Base-by-base conservation (phyloP, 495 filamentous ascomycete species). In the Penicillium lividum region DNA sequence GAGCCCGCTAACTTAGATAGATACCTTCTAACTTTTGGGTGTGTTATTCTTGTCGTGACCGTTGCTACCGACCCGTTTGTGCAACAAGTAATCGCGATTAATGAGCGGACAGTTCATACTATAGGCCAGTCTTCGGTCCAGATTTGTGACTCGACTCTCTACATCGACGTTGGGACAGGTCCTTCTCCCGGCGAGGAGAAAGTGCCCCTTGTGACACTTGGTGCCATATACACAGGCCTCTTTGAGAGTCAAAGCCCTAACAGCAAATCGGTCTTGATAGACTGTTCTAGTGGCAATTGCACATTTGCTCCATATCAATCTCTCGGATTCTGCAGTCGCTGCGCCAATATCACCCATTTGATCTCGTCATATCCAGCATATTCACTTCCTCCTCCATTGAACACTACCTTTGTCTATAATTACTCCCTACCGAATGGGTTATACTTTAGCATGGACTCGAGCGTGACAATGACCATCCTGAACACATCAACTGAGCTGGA, bases 251-350 rank as follows among this genome's bases (percentile, higher is more conserved):
- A 59, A 27, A 59, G 47, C 16, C 44, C 58, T 8, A 61, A 65
- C 61, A 62, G 54, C 33, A 53, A 65, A 34, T 56, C 22, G 7
- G 31, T 65, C 28, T 60, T 54, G 42, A 58, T 64, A 43, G 56
- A 54, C 30, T 81, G 79, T 61, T 67, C 76, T 29, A 73, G 77
- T 0, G 75, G 74, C 18, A 74, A 79, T 56, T 82, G 78, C 52
- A 75, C 70, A 11, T 82, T 71, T 53, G 61, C 66, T 0, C 56
- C 59, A 25, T 80, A 78, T 54, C 70, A 73, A 47, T 77, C 80
- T 2, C 65, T 83, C 10, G 77, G 75, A 5, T 61, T 81, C 42
- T 83, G 80, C 60, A 65, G 69, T 10, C 63, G 59, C 15, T 71
- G 71, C 31, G 64, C 71, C 49, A 73, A 81, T 57, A 64, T 78